Conservation (phyloP, 345 rosid genomes). For the Pistacia integerrima region DNA sequence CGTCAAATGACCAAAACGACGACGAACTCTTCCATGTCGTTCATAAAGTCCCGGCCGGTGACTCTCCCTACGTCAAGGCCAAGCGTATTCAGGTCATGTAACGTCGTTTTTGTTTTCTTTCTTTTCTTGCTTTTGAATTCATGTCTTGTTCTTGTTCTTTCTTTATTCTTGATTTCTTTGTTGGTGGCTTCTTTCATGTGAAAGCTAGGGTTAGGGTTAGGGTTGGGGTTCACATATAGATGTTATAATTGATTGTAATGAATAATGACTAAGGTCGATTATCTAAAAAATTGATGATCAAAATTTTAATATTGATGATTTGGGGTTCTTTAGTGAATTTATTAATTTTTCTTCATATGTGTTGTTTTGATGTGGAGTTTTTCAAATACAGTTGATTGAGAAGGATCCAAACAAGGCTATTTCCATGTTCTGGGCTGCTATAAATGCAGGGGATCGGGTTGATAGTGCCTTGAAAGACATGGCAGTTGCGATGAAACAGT, state of each 20-base stretch:
- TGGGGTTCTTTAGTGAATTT: not conserved
- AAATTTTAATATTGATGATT: not conserved
- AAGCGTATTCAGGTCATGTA: slow-evolving; percentile 61
- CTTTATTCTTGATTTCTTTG: slow-evolving; percentile 1
- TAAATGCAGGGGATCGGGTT: slow-evolving; percentile 70
- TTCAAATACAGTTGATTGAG: slow-evolving; percentile 44
- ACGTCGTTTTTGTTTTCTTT: too few species aligned
- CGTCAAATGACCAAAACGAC: slow-evolving; percentile 17
- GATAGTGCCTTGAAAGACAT: slow-evolving; percentile 77
- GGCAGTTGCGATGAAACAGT: slow-evolving; percentile 74
- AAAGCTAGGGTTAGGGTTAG: too few species aligned
- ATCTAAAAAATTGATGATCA: too few species aligned
- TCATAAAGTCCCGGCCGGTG: slow-evolving; percentile 75
- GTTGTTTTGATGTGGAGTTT: slow-evolving; percentile 6
- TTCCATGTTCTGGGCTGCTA: slow-evolving; percentile 78
- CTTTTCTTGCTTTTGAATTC: slow-evolving; percentile 3
- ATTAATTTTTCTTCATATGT: too few species aligned
- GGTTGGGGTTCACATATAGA: too few species aligned
- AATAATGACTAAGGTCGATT: too few species aligned
- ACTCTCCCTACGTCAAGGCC: slow-evolving; percentile 82
- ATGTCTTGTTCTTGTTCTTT: not conserved
- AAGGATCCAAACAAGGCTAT: slow-evolving; percentile 63
- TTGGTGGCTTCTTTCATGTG: too few species aligned
- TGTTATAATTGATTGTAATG: too few species aligned
- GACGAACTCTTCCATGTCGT: slow-evolving; percentile 55